Evolutionary conservation across 2,329 filamentous ascomycete genomes (phyloP), one percentile per base, ranked within the genome.

Genomic region (Rosellinia necatrix): DNA sequence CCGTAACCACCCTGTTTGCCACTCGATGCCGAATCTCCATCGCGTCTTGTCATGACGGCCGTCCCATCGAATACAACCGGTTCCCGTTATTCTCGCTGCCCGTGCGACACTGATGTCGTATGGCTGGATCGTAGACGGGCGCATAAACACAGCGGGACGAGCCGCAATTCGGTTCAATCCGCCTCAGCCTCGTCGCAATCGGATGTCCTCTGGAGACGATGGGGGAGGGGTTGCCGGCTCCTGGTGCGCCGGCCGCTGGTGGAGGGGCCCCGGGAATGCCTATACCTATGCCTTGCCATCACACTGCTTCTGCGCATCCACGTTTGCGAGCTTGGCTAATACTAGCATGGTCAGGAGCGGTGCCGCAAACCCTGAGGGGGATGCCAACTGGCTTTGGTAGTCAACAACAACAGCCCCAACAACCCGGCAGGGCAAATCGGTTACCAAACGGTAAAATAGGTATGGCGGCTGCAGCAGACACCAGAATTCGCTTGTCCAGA

Each of bases 371-470:
- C 67, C 71, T 87, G 66, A 81, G 84, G 65, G 82, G 83, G 66
- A 80, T 87, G 74, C 84, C 84, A 50, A 78, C 78, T 66, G 81
- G 80, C 61, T 87, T 86, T 70, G 79, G 78, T 63, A 76, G 76
- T 65, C 83, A 58, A 44, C 83, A 83, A 44, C 83, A 83, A 71
- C 82, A 83, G 71, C 78, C 78, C 55, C 84, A 85, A 66, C 79
- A 78, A 63, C 70, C 77, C 63, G 81, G 76, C 52, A 79, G 85
- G 68, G 75, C 76, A 50, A 82, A 72, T 70, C 80, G 85, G 68
- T 76, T 88, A 79, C 84, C 83, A 55, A 86, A 85, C 65, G 84
- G 84, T 52, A 88, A 88, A 72, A 73, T 86, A 78, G 81, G 85
- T 87, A 79, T 71, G 77, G 66, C 61, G 51, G 43, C 25, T 49